phyloP scores from a whole-genome alignment of 208 protist species.

The Vickermania ingenoplastis region DNA sequence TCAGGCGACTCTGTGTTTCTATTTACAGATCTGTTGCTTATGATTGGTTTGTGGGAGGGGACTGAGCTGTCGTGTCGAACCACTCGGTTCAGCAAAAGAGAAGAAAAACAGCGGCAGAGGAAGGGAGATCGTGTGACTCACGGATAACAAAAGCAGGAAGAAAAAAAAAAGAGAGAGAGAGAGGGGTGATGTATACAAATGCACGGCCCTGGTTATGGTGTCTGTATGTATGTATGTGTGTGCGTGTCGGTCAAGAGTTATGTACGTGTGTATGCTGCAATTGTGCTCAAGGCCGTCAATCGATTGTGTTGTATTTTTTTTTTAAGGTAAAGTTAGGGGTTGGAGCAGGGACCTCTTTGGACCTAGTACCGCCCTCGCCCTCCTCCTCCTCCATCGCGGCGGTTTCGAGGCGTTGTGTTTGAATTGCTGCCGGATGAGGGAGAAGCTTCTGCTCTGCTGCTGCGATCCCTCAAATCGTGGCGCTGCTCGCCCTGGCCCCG shows the following conservation, averaged over 20 bases:
- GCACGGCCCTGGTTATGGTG: neutral
- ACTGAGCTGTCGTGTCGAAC: neutral
- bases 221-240: neutral
- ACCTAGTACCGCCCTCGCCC: too few species aligned
- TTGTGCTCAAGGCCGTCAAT: too few species aligned
- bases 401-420: slow-evolving; percentile 2
- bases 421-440: too few species aligned
- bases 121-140: neutral
- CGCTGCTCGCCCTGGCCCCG: slow-evolving; percentile 5
- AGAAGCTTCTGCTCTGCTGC: too few species aligned
- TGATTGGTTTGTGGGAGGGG: neutral
- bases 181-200: neutral
- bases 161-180: slow-evolving; percentile 7
- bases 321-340: too few species aligned
- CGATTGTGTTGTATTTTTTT: too few species aligned
- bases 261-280: too few species aligned
- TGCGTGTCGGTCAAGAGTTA: too few species aligned
- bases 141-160: neutral
- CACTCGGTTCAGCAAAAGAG: neutral
- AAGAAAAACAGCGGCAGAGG: slow-evolving; percentile 4
- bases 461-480: slow-evolving; percentile 13
- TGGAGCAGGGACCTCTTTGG: too few species aligned
- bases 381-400: neutral
- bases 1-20: neutral
- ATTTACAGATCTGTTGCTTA: neutral